Percentiles rank a stretch among this genome's conserved stretches.
These are phyloP conservation scores for Pyrenophora seminiperda DNA, from an alignment of 2,329 filamentous ascomycete species.

Conservation along the genomic window DNA sequence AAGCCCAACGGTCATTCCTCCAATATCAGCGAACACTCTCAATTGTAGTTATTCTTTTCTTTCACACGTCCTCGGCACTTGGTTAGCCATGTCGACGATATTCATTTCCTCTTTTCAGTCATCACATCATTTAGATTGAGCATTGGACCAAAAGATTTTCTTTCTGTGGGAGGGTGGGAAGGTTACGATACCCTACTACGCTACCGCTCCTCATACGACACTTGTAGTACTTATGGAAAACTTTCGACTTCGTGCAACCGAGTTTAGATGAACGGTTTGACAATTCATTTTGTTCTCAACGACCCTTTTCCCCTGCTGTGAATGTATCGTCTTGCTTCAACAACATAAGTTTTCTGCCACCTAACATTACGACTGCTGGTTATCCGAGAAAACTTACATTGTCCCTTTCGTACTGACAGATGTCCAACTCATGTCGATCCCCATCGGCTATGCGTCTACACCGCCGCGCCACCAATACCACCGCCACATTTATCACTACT, in stretches of 20 bases:
- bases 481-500: too few species aligned
- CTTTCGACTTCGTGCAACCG: conserved; percentile 3
- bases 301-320: too few species aligned
- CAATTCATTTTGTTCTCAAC: conserved; percentile 9
- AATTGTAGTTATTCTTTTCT: conserved; percentile 34
- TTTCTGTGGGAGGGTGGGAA: conserved; percentile 22
- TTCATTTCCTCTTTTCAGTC: conserved; percentile 16
- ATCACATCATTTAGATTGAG: conserved; percentile 28
- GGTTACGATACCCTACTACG: conserved; percentile 34
- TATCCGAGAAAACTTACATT: too few species aligned
- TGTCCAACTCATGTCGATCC: too few species aligned
- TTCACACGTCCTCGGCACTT: conserved; percentile 15
- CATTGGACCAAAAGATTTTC: conserved; percentile 20
- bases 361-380: too few species aligned
- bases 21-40: conserved; percentile 38
- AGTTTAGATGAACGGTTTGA: background rate
- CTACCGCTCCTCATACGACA: conserved; percentile 20
- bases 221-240: conserved; percentile 12
- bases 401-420: too few species aligned
- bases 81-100: background rate
- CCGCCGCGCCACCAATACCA: too few species aligned
- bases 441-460: too few species aligned
- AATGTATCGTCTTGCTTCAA: too few species aligned
- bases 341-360: too few species aligned
- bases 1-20: conserved; percentile 30